Evolutionary conservation across 371 early-diverging fungal species (phyloP), one percentile per base, ranked within the genome.

Genomic region (Rhizomucor pusillus): DNA sequence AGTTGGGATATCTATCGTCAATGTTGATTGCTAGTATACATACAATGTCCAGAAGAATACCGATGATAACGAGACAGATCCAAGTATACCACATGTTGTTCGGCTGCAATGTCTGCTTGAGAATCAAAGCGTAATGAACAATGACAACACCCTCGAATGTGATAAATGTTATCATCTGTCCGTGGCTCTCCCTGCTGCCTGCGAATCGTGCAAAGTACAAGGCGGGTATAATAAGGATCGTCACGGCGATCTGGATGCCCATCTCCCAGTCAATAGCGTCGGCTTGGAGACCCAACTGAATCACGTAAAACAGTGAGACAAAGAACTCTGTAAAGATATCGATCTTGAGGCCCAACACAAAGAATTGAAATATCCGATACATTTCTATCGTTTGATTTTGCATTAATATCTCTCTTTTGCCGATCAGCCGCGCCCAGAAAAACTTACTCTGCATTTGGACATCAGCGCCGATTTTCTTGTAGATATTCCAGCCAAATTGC

Each of bases 41-140:
- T 53, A 53, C 54, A 33, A 45, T 34, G 13, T 57, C 61, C 43
- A 71, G 44, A n/a, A 67, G 45, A 14, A 71, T 54, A 48, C 73
- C 70, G 23, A 73, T 63, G 23, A 58, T 69, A 73, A 69, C 69
- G 41, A 77, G 57, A 16, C 56, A 62, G 43, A 73, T 77, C 78
- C 73, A 77, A 2, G 71, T 71, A 52, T 73, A 77, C 77, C 77
- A 77, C n/a, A 63, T 65, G 25, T 77, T 71, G 29, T 60, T 59
- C 11, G 73, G 72, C 25, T 65, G 55, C 36, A 77, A 57, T 1
- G 71, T 73, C 43, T 77, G 66, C 19, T 65, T 50, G 7, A 78
- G 48, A 19, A 77, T 66, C 22, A 77, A 46, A 13, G 48, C 57
- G 46, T 65, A 73, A 52, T 73, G 77, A 16, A 69, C 61, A 24